Evolutionary conservation across 768 basidiomycete genomes (phyloP).

Genomic region (Dioszegia hungarica): DNA sequence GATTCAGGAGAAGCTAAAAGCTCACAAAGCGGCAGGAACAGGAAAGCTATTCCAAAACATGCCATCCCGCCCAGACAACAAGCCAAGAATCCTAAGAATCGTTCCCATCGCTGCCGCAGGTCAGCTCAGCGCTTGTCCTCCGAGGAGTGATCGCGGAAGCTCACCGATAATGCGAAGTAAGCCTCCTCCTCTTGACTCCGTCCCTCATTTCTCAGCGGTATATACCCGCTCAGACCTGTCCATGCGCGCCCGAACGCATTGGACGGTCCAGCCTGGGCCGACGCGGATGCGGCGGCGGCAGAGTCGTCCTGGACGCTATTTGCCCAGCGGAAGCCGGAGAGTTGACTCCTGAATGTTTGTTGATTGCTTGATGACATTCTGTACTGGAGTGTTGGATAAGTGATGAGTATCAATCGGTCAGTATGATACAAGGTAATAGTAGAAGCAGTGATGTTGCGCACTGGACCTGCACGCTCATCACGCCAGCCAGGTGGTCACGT

Average conservation of each 20-base stretch:
- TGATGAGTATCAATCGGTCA: too few relatives aligned
- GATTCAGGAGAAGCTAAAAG: not conserved
- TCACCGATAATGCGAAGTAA: constrained; percentile 59
- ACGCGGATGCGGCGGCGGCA: constrained; percentile 37
- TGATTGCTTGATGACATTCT: constrained; percentile 38
- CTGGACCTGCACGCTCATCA: too few relatives aligned
- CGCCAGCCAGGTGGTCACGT: too few relatives aligned
- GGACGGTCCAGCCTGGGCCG: constrained; percentile 30
- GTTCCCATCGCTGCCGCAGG: constrained; percentile 79
- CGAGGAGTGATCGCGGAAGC: constrained; percentile 1
- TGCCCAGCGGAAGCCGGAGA: constrained; percentile 49
- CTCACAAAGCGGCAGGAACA: constrained; percentile 53
- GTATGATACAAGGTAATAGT: too few relatives aligned
- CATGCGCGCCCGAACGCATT: constrained; percentile 86
- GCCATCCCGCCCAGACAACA: constrained; percentile 85
- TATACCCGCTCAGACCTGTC: constrained; percentile 74
- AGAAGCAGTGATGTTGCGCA: too few relatives aligned
- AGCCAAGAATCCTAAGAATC: constrained; percentile 82
- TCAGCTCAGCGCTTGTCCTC: not conserved
- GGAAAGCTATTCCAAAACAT: constrained; percentile 67
- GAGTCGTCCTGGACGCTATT: constrained; percentile 48
- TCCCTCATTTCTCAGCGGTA: constrained; percentile 76
- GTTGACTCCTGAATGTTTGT: constrained; percentile 45
- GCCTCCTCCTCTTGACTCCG: constrained; percentile 92
- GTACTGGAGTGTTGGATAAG: too few relatives aligned